Evolutionary conservation across 2,329 filamentous ascomycete genomes (phyloP).

Genomic region (Aspergillus fijiensis): DNA sequence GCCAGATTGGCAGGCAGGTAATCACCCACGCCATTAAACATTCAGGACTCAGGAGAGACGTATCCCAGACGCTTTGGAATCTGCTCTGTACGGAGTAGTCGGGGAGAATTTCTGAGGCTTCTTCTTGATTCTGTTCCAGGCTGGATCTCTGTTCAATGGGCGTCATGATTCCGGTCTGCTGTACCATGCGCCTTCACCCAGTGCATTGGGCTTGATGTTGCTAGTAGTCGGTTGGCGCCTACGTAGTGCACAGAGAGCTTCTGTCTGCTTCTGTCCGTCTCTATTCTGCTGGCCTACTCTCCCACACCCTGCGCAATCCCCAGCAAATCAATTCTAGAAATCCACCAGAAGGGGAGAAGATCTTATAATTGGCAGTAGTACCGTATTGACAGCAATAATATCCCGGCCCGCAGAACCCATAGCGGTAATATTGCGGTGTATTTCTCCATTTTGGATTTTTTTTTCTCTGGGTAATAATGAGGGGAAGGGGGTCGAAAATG

Average conservation of each 20-base stretch:
- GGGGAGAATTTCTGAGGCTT: not conserved
- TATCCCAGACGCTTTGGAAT: not conserved
- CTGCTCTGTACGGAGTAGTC: too few species aligned
- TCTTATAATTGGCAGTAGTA: not conserved
- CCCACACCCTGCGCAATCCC: not conserved
- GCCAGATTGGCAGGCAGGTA: slow-evolving; percentile 4
- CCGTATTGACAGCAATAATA: not conserved
- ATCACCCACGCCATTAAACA: not conserved
- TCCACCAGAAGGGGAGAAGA: not conserved
- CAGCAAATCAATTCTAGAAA: not conserved
- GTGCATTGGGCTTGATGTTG: not conserved
- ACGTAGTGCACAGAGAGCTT: not conserved
- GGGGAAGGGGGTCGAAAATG: not conserved
- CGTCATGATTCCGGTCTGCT: not conserved
- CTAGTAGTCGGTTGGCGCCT: too few species aligned
- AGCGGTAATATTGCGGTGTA: not conserved
- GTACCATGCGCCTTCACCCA: not conserved
- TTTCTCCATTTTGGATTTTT: not conserved
- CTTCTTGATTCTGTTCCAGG: not conserved
- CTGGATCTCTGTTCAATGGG: not conserved
- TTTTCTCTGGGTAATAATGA: not conserved
- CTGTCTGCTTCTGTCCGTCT: slow-evolving; percentile 6
- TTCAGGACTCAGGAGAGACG: slow-evolving; percentile 6
- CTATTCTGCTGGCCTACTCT: not conserved
- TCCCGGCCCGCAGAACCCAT: not conserved